Percentiles rank a stretch among this genome's conserved stretches.
Evolutionary conservation across 345 rosid genomes (phyloP).

Genomic region (Lagerstroemia speciosa): DNA sequence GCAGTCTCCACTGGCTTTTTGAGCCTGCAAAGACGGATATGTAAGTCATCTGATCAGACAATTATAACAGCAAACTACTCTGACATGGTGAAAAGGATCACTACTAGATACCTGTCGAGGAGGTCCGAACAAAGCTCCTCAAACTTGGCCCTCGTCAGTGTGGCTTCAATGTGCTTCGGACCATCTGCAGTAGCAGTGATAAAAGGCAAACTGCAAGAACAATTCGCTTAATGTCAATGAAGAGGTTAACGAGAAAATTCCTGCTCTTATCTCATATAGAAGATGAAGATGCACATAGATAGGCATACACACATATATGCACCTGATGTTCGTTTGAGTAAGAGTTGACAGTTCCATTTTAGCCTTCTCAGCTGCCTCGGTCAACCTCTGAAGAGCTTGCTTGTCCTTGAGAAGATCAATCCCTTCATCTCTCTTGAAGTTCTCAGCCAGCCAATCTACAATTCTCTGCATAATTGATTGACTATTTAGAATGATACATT

Average conservation of each 20-base stretch:
- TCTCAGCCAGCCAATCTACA: slow-evolving; percentile 84
- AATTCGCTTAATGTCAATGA: slow-evolving; percentile 24
- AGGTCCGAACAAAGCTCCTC: slow-evolving; percentile 89
- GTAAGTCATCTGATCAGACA: background rate
- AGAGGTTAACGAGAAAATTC: slow-evolving; percentile 23
- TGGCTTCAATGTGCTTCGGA: slow-evolving; percentile 91
- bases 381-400: slow-evolving; percentile 91
- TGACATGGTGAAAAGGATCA: background rate
- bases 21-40: slow-evolving; percentile 16
- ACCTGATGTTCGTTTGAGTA: slow-evolving; percentile 81
- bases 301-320: background rate
- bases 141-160: slow-evolving; percentile 83
- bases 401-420: slow-evolving; percentile 94
- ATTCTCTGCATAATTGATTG: slow-evolving; percentile 45
- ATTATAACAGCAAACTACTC: background rate
- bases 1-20: slow-evolving; percentile 38
- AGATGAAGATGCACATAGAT: slow-evolving; percentile 13
- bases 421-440: slow-evolving; percentile 83
- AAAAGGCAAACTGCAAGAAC: slow-evolving; percentile 72
- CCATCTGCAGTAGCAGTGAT: slow-evolving; percentile 95
- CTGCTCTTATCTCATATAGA: slow-evolving; percentile 19
- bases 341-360: slow-evolving; percentile 93
- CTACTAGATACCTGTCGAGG: slow-evolving; percentile 45
- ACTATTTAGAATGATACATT: slow-evolving; percentile 14
- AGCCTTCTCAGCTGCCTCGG: slow-evolving; percentile 95